Conservation (phyloP, 768 basidiomycete genomes). For the Jaapia argillacea region DNA sequence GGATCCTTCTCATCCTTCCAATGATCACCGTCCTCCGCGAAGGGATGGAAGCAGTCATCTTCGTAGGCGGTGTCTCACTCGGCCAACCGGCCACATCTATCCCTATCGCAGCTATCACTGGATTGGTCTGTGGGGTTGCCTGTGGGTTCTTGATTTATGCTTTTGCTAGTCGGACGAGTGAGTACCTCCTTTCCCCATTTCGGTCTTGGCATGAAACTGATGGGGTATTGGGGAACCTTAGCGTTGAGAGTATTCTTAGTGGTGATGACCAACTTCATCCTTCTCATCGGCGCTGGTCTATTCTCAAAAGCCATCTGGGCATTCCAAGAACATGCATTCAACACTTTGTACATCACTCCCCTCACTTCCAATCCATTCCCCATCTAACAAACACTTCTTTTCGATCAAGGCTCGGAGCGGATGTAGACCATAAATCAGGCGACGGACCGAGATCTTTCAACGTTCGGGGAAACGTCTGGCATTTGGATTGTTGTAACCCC, state of each 20-base stretch:
- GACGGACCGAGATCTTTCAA: slow-evolving; percentile 80
- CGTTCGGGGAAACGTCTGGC: slow-evolving; percentile 82
- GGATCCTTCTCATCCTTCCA: slow-evolving; percentile 84
- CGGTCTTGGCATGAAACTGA: slow-evolving; percentile 2
- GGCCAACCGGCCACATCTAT: slow-evolving; percentile 75
- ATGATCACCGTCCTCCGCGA: slow-evolving; percentile 90
- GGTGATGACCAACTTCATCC: slow-evolving; percentile 82
- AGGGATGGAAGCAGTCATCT: slow-evolving; percentile 88
- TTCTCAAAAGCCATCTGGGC: slow-evolving; percentile 71
- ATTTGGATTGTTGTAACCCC: slow-evolving; percentile 73
- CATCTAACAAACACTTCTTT: background rate
- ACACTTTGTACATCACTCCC: slow-evolving; percentile 30
- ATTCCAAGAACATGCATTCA: slow-evolving; percentile 64
- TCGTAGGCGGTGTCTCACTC: slow-evolving; percentile 89
- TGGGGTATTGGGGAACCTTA: slow-evolving; percentile 28
- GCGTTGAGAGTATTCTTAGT: slow-evolving; percentile 83
- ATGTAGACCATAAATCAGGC: slow-evolving; percentile 58
- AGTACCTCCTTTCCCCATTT: slow-evolving; percentile 30
- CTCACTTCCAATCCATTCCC: background rate
- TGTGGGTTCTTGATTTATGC: slow-evolving; percentile 73
- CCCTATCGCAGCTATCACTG: slow-evolving; percentile 84
- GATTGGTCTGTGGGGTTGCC: slow-evolving; percentile 66
- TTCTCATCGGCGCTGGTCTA: slow-evolving; percentile 91
- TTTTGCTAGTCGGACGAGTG: slow-evolving; percentile 66
- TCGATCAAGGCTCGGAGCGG: slow-evolving; percentile 44